Base-by-base conservation (phyloP, 805 yeast species). In the Kodamaea kakaduensis region DNA sequence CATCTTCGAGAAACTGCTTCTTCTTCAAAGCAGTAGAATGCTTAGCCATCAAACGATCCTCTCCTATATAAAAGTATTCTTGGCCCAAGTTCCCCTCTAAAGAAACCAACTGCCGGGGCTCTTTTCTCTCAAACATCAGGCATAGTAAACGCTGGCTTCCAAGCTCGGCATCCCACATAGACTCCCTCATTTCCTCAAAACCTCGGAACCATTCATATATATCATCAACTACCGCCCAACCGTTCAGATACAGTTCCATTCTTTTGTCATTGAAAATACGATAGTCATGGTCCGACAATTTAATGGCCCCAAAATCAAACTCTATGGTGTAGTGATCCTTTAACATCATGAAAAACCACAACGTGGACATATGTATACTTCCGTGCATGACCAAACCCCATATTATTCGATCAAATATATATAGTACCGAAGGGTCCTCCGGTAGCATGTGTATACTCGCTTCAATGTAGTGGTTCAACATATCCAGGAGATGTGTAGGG, bases 331-430 rank as follows among this genome's bases (percentile, higher is more conserved):
- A 61, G 32, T 54, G 61, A 34, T 58, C 51, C 24, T 56, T 54
- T 25, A 71, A 43, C 12, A 55, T 50, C 35, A 56, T 56, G 43
- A 73, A 71, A 27, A 71, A 61, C 67, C 70, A 64, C 13, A 74
- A 42, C 2, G 63, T 49, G 28, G 58, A 63, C 7, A 71, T 17
- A 38, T 68, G 71, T 17, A 64, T 47, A 1, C 70, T 73, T 10
- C 78, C 78, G 38, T 58, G 61, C 28, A 73, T 42, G 6, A 69
- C 25, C 6, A 73, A 40, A 0, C 71, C 71, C 58, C 69, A 64
- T 1, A 71, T 34, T 1, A 75, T 55, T 19, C 61, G 56, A 27
- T 67, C 63, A 32, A 64, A 60, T 4, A 70, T 25, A 14, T 29
- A 26, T 3, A 58, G 33, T 3, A 58, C 46, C 1, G 51, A 36